Base-by-base conservation (phyloP, 495 filamentous ascomycete species). In the Schizothecium vesticola region DNA sequence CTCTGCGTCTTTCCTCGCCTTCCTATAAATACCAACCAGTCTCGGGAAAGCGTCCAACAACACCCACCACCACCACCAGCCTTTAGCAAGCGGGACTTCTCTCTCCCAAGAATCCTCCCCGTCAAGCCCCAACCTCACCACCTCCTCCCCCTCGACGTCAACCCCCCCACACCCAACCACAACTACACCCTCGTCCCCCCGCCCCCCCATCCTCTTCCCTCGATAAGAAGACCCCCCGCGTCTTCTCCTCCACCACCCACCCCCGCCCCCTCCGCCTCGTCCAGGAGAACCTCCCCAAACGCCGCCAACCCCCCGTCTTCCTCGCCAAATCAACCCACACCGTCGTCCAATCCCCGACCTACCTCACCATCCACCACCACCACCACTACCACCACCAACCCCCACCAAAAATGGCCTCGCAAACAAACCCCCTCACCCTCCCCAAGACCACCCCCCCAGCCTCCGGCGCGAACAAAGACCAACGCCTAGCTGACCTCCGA, bases 321-420 rank as follows among this genome's bases (percentile, higher is more conserved):
- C 68, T 63, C 69, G 74, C 74, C 33, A 57, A 72, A 56, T 67
- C 64, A 59, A 56, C 56, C 5, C 72, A 67, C 61, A 66, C 31
- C 69, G 12, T 79, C 74, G 56, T 77, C 71, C 69, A 74, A 56
- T 69, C 69, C 22, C 75, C 80, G 11, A 83, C 72, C 55, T 76
- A 69, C 57, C 78, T 75, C 57, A 86, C 73, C 21, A 82, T 87
- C 81, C 80, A 86, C 63, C 73, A 69, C 80, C 80, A 86, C 60
- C 84, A 69, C n/a, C n/a, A n/a, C n/a, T n/a, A 72, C 82, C 79
- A 26, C 85, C 82, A 8, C 13, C 58, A 9, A 29, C 61, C 26
- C 26, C 26, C 26, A n/a, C n/a, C n/a, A n/a, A 6, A 21, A 33
- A 74, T 75, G 69, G 69, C 26, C 36, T 65, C 36, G 6, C 43